Evolutionary conservation across 768 basidiomycete species (phyloP).

Genomic region (Vararia minispora): DNA sequence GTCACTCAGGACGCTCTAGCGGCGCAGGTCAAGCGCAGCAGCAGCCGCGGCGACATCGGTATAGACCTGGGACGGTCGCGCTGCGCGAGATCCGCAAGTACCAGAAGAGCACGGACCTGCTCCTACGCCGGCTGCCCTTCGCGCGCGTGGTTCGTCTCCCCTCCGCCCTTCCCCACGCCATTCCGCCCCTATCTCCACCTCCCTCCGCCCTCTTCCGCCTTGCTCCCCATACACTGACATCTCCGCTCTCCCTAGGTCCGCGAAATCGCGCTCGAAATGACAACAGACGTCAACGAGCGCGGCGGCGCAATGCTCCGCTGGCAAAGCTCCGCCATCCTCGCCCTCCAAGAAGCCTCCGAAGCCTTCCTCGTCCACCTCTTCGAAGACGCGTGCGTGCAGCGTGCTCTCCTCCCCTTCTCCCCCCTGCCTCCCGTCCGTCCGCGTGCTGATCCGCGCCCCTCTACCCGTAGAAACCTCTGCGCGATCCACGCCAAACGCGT

Average conservation of each 20-base stretch:
- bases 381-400: conserved; percentile 84
- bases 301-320: conserved; percentile 64
- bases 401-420: conserved; percentile 1
- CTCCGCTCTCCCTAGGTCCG: conserved; percentile 56
- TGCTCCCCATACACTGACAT: background rate
- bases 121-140: conserved; percentile 84
- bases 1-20: conserved; percentile 5
- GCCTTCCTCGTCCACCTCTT: conserved; percentile 93
- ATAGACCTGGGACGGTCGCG: conserved; percentile 82
- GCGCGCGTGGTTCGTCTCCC: conserved; percentile 66
- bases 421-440: conserved; percentile 4
- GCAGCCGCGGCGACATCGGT: conserved; percentile 34
- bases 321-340: conserved; percentile 91
- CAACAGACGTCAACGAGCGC: conserved; percentile 59
- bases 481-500: conserved; percentile 98
- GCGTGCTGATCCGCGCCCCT: background rate
- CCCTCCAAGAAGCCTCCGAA: conserved; percentile 94
- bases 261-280: conserved; percentile 89
- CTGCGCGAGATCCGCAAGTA: conserved; percentile 90
- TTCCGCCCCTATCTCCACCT: background rate
- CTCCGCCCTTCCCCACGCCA: background rate
- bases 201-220: background rate
- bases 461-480: conserved; percentile 66
- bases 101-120: conserved; percentile 84
- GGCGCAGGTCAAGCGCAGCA: conserved; percentile 24